Conservation (phyloP, 495 filamentous ascomycete species). For the Penicillium atrosanguineum region DNA sequence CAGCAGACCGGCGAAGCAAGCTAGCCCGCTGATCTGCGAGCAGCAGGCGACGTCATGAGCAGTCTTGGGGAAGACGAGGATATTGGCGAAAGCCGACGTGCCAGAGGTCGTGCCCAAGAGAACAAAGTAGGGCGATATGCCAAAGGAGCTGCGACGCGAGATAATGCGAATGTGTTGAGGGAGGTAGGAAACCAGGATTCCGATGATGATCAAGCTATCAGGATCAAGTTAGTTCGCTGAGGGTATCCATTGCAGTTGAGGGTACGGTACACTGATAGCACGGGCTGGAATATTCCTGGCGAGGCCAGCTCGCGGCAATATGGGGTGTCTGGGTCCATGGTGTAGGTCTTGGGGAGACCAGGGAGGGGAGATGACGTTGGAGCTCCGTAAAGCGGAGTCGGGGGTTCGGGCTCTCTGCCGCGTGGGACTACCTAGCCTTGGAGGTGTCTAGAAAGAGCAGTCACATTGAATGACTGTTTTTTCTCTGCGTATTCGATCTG, state of each 20-base stretch:
- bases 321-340: conserved; percentile 28
- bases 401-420: not conserved
- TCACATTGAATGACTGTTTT: not conserved
- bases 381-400: not conserved
- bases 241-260: not conserved
- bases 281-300: conserved; percentile 57
- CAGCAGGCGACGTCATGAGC: conserved; percentile 82
- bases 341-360: conserved; percentile 14
- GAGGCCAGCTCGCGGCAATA: conserved; percentile 42
- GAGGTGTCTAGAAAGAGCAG: not conserved
- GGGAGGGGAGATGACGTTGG: conserved; percentile 9
- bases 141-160: conserved; percentile 80
- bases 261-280: conserved; percentile 55
- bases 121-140: conserved; percentile 91
- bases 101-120: conserved; percentile 86
- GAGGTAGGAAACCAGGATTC: conserved; percentile 90
- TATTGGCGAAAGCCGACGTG: conserved; percentile 86
- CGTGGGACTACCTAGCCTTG: not conserved
- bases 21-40: conserved; percentile 70
- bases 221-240: conserved; percentile 1
- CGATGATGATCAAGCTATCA: conserved; percentile 75
- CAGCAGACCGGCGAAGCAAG: conserved; percentile 79
- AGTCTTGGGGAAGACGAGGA: conserved; percentile 76
- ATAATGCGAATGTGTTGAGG: conserved; percentile 95
- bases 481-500: not conserved